A percentile compares a stretch with the other conserved stretches of the same genome.
These are phyloP conservation scores for Cytospora piceicola DNA, from an alignment of 2,329 filamentous ascomycete genomes.

Conservation along the genomic window DNA sequence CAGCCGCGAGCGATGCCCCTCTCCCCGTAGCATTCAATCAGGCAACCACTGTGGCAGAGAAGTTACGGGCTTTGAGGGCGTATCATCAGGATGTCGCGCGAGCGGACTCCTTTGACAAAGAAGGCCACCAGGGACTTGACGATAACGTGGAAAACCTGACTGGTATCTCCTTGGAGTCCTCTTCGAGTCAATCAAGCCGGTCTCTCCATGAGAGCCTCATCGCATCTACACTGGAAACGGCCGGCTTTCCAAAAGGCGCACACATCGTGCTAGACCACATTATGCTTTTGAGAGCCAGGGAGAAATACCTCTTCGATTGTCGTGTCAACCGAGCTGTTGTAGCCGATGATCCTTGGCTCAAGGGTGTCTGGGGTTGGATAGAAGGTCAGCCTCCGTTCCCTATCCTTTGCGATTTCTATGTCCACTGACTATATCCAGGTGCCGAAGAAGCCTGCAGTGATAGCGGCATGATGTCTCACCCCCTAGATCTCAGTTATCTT, in stretches of 20 bases:
- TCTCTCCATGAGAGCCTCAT: conserved; percentile 63
- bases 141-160: conserved; percentile 19
- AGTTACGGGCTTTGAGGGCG: conserved; percentile 51
- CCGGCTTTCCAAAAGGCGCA: conserved; percentile 54
- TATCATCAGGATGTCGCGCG: conserved; percentile 30
- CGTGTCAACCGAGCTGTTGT: conserved; percentile 68
- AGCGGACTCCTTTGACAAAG: conserved; percentile 32
- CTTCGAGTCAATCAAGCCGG: conserved; percentile 48
- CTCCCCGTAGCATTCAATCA: conserved; percentile 49
- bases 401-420: neutral
- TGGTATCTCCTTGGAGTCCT: conserved; percentile 24
- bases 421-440: conserved; percentile 44
- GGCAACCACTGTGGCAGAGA: conserved; percentile 51
- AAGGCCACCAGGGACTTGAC: conserved; percentile 27
- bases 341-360: conserved; percentile 73
- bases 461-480: conserved; percentile 70
- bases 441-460: conserved; percentile 67
- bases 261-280: conserved; percentile 59
- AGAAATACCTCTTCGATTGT: conserved; percentile 67
- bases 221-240: conserved; percentile 47
- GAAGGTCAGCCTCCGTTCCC: conserved; percentile 53
- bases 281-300: conserved; percentile 63
- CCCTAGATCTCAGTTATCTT: conserved; percentile 74
- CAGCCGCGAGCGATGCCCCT: conserved; percentile 40
- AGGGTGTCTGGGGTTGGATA: conserved; percentile 78